Evolutionary conservation across 805 yeast species (phyloP), one percentile per base, ranked within the genome.

Genomic region (Candida glaebosa): DNA sequence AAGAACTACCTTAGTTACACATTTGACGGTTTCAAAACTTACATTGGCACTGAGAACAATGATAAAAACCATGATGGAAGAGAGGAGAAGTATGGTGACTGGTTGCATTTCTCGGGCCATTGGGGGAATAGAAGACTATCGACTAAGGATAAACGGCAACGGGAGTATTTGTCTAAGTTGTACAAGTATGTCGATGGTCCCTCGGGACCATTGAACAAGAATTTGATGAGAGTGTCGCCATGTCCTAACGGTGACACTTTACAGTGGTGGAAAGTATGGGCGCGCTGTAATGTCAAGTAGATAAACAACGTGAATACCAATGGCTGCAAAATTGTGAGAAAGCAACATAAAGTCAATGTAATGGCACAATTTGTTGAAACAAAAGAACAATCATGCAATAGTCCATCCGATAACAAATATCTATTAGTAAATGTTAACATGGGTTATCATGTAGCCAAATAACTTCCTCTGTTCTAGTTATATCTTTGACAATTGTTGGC

Each of bases 121-220:
- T 91, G 98, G 98, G 98, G 98, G 3, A 93, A 91, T 60, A 75
- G 75, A 43, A 77, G 81, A 53, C 65, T 91, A 25, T 61, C 71
- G 1, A 73, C 80, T 17, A 55, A 60, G 0, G 97, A 91, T 58
- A 78, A 84, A 5, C 71, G 97, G 44, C 97, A 91, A 58, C 75
- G 69, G 45, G 84, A 89, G 81, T 84, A 89, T 46, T 83, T 91
- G 2, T 88, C 86, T 57, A 70, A 68, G 1, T 95, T 90, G 51
- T 85, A 90, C 87, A 77, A 79, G 50, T 87, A 84, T 58, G 88
- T 91, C 38, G 89, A 85, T 53, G 98, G 98, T 0, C 98, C 98
- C 2, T 67, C 75, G 1, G 98, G 98, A 0, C 98, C 98, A 1
- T 59, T 91, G 40, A 69, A 73, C 40, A 91, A 91, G 61, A 82